These are phyloP conservation scores for Umbelopsis sp. DNA, from an alignment of 371 early-diverging fungal species.

Conservation along the genomic window DNA sequence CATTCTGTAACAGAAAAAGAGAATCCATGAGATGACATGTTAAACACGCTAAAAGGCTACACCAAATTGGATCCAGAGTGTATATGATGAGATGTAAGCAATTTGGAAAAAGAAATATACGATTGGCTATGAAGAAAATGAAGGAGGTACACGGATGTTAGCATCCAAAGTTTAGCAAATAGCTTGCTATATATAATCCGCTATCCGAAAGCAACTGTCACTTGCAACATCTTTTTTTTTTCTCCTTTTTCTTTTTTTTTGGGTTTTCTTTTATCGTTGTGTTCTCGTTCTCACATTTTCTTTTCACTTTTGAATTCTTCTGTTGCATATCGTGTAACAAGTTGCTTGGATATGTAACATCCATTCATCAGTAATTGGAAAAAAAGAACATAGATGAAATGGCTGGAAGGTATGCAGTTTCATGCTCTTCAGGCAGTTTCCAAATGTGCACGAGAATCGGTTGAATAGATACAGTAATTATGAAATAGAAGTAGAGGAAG, in stretches of 20 bases:
- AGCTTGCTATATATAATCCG: not conserved
- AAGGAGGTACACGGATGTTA: not conserved
- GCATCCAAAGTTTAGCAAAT: too few species aligned
- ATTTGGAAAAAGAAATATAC: not conserved
- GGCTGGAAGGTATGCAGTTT: too few species aligned
- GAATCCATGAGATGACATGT: not conserved
- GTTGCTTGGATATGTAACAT: not conserved
- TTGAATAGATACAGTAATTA: too few species aligned
- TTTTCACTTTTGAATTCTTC: not conserved
- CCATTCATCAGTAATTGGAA: not conserved
- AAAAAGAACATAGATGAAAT: not conserved
- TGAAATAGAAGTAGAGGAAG: not conserved
- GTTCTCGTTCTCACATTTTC: not conserved
- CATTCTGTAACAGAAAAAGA: conserved; percentile 54
- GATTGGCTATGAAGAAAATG: not conserved
- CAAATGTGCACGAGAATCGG: too few species aligned
- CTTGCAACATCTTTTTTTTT: not conserved
- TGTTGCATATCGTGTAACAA: not conserved
- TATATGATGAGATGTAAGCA: conserved; percentile 17
- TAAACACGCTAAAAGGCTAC: conserved; percentile 6
- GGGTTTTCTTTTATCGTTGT: not conserved
- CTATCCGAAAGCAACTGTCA: not conserved
- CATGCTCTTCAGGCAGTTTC: too few species aligned
- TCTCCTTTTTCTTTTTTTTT: not conserved
- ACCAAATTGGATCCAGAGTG: conserved; percentile 7